A percentile compares a stretch with the other conserved stretches of the same genome.
Evolutionary conservation across 75 land plant genomes (phyloP).

Genomic region (Pinus albicaulis): DNA sequence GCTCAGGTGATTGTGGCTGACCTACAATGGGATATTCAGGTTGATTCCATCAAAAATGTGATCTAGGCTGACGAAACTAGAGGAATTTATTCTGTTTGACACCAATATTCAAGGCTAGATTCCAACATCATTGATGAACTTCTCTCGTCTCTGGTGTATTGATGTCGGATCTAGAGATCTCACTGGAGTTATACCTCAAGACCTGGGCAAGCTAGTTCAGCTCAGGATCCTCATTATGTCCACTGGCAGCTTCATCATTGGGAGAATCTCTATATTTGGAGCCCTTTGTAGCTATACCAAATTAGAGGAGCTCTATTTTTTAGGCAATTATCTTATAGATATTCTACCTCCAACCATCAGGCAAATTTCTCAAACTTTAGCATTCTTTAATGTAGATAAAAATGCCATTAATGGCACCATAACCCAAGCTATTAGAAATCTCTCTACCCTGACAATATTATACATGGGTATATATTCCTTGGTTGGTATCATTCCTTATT

Average conservation of each 20-base stretch:
- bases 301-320: too few relatives aligned
- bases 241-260: neutral
- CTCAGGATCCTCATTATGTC: too few relatives aligned
- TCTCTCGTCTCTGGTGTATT: neutral
- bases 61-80: neutral
- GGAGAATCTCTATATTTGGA: neutral
- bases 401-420: neutral
- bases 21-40: neutral
- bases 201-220: too few relatives aligned
- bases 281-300: too few relatives aligned
- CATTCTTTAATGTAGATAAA: neutral
- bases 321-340: too few relatives aligned
- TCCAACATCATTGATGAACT: constrained; percentile 4
- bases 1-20: neutral
- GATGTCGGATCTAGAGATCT: too few relatives aligned
- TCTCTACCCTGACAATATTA: neutral
- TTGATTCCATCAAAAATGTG: neutral
- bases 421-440: neutral
- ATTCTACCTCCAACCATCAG: neutral
- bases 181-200: too few relatives aligned
- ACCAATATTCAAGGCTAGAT: neutral
- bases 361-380: neutral
- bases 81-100: neutral
- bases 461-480: neutral
- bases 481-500: neutral